phyloP scores from a whole-genome alignment of 2,329 filamentous ascomycete species.

The Fusarium staphyleae region DNA sequence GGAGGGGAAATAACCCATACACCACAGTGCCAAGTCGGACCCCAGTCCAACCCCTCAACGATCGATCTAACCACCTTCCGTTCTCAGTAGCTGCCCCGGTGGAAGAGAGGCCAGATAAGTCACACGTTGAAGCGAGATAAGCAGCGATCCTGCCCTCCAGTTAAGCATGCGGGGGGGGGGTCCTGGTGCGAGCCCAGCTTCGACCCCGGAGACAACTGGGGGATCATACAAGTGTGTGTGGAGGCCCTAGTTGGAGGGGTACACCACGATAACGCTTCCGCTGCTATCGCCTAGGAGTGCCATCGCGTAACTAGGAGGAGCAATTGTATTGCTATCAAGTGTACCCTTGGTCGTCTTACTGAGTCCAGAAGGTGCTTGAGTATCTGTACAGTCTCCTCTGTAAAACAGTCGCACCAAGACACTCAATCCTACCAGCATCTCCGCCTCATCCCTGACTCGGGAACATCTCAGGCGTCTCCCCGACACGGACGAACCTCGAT shows the following conservation, averaged over 20 bases:
- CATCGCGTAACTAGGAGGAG: too few species aligned
- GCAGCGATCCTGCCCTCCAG: slow-evolving; percentile 11
- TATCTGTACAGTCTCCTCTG: not conserved
- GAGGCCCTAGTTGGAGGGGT: not conserved
- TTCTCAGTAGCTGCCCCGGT: slow-evolving; percentile 29
- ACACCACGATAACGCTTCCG: not conserved
- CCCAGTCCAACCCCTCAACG: slow-evolving; percentile 4
- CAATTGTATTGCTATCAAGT: too few species aligned
- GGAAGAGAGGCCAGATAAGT: slow-evolving; percentile 7
- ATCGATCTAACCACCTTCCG: slow-evolving; percentile 36
- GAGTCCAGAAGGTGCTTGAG: not conserved
- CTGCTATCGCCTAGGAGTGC: slow-evolving; percentile 2
- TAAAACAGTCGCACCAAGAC: not conserved
- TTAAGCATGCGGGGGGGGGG: slow-evolving; percentile 8
- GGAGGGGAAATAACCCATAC: too few species aligned
- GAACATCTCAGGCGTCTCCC: not conserved
- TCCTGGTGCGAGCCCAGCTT: not conserved
- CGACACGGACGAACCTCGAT: slow-evolving; percentile 2
- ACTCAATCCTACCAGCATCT: not conserved
- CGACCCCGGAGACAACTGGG: not conserved
- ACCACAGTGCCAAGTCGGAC: slow-evolving; percentile 24
- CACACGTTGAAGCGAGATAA: slow-evolving; percentile 35
- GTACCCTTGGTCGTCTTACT: not conserved
- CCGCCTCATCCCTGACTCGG: slow-evolving; percentile 1
- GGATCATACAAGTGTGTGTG: not conserved